These are phyloP conservation scores for Solidago caesia DNA, from an alignment of 129 eudicot species.

Conservation along the genomic window DNA sequence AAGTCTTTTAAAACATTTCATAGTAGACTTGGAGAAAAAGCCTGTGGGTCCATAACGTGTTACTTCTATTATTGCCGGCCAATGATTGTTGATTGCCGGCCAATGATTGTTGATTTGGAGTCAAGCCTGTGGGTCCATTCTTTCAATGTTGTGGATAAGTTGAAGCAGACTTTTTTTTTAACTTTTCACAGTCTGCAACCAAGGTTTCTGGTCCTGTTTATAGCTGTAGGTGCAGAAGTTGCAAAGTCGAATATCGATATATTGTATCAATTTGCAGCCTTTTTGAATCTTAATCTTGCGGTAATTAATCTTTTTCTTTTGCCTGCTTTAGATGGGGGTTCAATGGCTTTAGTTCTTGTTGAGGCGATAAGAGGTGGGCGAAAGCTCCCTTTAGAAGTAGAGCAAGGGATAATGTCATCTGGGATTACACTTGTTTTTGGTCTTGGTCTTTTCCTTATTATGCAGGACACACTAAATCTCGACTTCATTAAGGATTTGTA, in stretches of 20 bases:
- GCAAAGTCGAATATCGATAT: constrained; percentile 72
- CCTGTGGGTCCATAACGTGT: too few species aligned
- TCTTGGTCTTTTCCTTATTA: constrained; percentile 72
- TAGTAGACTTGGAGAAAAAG: too few species aligned
- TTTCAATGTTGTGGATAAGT: constrained; percentile 60
- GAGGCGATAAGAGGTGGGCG: constrained; percentile 24
- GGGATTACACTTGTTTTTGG: constrained; percentile 67
- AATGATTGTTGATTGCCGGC: too few species aligned
- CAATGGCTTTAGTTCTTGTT: constrained; percentile 54
- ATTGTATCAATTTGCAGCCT: constrained; percentile 47
- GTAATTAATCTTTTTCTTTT: constrained; percentile 86
- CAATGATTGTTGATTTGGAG: constrained; percentile 30
- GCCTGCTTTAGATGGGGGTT: constrained; percentile 89
- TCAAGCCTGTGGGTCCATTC: constrained; percentile 77
- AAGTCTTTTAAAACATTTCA: too few species aligned
- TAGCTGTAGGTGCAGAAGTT: constrained; percentile 94
- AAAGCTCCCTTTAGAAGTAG: constrained; percentile 77
- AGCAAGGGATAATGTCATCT: constrained; percentile 88
- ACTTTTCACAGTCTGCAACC: constrained; percentile 58
- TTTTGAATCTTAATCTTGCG: constrained; percentile 61
- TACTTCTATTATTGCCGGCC: too few species aligned
- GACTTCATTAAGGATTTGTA: constrained; percentile 74
- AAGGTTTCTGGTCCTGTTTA: constrained; percentile 92
- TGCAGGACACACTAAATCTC: constrained; percentile 82
- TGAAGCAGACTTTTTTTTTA: constrained; percentile 52